Evolutionary conservation across 2,329 filamentous ascomycete genomes (phyloP), one percentile per base, ranked within the genome.

Genomic region (Sordariomycetes sp.): DNA sequence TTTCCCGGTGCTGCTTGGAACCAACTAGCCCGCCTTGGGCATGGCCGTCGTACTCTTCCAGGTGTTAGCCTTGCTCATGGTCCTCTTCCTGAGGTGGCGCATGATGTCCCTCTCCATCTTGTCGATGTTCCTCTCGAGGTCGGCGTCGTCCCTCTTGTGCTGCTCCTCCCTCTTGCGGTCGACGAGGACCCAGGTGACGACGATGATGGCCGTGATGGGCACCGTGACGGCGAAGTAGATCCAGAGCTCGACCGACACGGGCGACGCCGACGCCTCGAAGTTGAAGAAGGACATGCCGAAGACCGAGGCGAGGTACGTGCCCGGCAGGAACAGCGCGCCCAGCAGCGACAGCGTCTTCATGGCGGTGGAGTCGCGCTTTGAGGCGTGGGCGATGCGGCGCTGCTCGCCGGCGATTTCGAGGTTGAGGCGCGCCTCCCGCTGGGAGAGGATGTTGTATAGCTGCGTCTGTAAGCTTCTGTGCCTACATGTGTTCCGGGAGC

Each of bases 271-370:
- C 16, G 19, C 54, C 42, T 67, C 66, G 43, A 78, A 79, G 53
- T 79, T 68, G 58, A 80, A 80, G 49, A 80, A 80, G 0, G 72
- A 73, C 73, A 79, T 80, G 58, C 68, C 71, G 44, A 80, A 80
- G 17, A 80, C 60, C 1, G 75, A 79, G 8, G 75, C 68, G 14
- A 80, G 62, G 42, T 70, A 77, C 1, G 74, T 78, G 3, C 74
- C 75, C 0, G 75, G 75, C 6, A 80, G 58, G 45, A 80, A 80
- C 26, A 80, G 58, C 26, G 74, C 73, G 19, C 75, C 76, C 36
- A 80, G 67, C 1, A 80, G 63, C 1, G 75, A 78, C 25, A 80
- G 61, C 1, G 73, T 75, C 58, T 79, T 80, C 74, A 79, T 78
- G 37, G 74, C 72, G 4, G 70, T 75, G 50, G 70, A 73, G 50